Conservation (phyloP, 2,329 filamentous ascomycete species). For the Fusarium protoensiforme region DNA sequence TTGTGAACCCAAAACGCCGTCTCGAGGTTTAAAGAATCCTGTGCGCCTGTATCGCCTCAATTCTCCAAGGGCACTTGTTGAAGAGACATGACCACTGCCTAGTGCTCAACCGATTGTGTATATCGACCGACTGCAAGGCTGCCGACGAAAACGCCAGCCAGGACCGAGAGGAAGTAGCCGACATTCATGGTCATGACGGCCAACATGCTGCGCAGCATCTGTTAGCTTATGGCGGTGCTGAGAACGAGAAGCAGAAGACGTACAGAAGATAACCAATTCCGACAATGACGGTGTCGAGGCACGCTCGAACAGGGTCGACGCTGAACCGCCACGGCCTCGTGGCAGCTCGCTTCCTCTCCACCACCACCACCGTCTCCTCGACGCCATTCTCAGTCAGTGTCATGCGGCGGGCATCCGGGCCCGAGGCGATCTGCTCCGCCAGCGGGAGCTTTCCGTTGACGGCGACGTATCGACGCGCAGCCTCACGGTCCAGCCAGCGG, state of each 20-base stretch:
- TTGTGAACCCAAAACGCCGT: not conserved
- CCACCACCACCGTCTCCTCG: conserved; percentile 82
- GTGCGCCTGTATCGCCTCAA: not conserved
- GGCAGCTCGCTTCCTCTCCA: conserved; percentile 65
- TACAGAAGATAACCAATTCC: conserved; percentile 88
- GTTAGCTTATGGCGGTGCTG: conserved; percentile 7
- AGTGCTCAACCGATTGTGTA: conserved; percentile 61
- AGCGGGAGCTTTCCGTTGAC: conserved; percentile 73
- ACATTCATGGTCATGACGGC: conserved; percentile 92
- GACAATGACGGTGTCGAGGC: conserved; percentile 76
- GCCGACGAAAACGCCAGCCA: conserved; percentile 85
- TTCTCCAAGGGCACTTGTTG: not conserved
- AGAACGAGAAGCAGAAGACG: conserved; percentile 53
- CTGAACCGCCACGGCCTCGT: conserved; percentile 82
- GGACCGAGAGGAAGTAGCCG: conserved; percentile 84
- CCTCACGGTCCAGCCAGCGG: conserved; percentile 76
- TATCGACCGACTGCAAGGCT: conserved; percentile 84
- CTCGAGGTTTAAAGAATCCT: not conserved
- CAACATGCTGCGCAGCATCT: conserved; percentile 80
- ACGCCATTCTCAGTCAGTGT: conserved; percentile 77
- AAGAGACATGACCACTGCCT: not conserved
- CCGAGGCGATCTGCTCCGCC: conserved; percentile 67
- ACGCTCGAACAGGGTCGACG: conserved; percentile 79
- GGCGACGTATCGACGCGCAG: conserved; percentile 80
- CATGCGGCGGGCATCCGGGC: conserved; percentile 72